Conservation (phyloP, 805 yeast species). For the Lipomyces mesembrius region DNA sequence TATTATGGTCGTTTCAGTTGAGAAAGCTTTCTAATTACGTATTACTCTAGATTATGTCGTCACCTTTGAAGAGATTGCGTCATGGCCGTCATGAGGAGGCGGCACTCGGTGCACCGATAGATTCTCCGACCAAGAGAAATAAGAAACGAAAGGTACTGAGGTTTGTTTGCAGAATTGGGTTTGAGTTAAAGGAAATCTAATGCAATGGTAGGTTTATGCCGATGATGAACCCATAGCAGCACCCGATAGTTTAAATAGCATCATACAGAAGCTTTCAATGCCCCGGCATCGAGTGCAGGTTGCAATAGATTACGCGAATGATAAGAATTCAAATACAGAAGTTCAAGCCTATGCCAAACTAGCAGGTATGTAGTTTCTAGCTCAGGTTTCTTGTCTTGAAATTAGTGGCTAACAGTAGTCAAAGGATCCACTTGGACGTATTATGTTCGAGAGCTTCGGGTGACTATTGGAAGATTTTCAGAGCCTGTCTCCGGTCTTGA, state of each 20-base stretch:
- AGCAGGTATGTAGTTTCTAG: conserved; percentile 59
- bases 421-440: conserved; percentile 76
- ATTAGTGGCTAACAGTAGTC: background rate
- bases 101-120: conserved; percentile 1
- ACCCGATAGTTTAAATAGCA: conserved; percentile 33
- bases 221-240: conserved; percentile 22
- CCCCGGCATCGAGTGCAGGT: conserved; percentile 83
- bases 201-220: conserved; percentile 9
- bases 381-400: background rate
- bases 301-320: conserved; percentile 72
- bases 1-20: background rate
- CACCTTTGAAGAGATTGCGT: conserved; percentile 31
- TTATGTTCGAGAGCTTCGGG: conserved; percentile 77
- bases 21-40: background rate
- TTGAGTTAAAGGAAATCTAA: background rate
- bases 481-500: conserved; percentile 39
- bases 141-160: conserved; percentile 32
- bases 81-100: conserved; percentile 18
- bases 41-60: conserved; percentile 21
- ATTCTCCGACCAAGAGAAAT: conserved; percentile 20
- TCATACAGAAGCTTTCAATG: conserved; percentile 66
- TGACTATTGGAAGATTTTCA: conserved; percentile 88
- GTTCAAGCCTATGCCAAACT: conserved; percentile 98
- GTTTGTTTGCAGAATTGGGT: background rate
- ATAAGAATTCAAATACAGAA: conserved; percentile 64